These are phyloP conservation scores for Zygoascus hellenicus DNA, from an alignment of 1,139 yeast genomes.

Conservation along the genomic window DNA sequence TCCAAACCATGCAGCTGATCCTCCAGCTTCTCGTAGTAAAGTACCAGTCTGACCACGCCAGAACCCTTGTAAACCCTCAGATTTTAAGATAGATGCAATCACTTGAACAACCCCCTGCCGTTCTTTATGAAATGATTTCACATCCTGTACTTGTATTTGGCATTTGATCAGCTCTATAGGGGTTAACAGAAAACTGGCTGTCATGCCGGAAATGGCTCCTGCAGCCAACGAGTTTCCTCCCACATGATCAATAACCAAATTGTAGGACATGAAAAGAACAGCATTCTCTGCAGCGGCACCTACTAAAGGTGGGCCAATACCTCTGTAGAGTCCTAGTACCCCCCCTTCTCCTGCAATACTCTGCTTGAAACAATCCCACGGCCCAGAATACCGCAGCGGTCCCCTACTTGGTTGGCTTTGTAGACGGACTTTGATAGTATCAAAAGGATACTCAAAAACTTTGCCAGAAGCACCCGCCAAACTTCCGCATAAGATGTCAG, in stretches of 20 bases:
- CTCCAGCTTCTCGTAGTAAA: conserved; percentile 73
- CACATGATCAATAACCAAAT: conserved; percentile 18
- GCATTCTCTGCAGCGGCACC: conserved; percentile 90
- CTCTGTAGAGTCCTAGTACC: conserved; percentile 51
- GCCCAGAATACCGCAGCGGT: conserved; percentile 43
- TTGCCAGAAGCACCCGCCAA: conserved; percentile 80
- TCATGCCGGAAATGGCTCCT: conserved; percentile 79
- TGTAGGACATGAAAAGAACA: conserved; percentile 59
- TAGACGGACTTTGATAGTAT: conserved; percentile 82
- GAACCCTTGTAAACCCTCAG: conserved; percentile 55
- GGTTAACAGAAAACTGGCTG: conserved; percentile 78
- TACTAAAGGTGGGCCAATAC: conserved; percentile 70
- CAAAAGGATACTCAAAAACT: conserved; percentile 84
- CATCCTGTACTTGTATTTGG: conserved; percentile 66
- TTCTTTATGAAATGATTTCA: conserved; percentile 3
- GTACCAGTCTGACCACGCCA: conserved; percentile 93
- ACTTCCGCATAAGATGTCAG: conserved; percentile 34
- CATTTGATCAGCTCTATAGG: conserved; percentile 90
- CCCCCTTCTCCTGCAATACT: conserved; percentile 63
- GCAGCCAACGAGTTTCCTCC: conserved; percentile 38
- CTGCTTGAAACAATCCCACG: conserved; percentile 53
- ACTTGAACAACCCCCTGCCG: conserved; percentile 9
- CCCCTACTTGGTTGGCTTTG: conserved; percentile 58
- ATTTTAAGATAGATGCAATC: conserved; percentile 18
- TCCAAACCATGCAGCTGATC: conserved; percentile 94